Conservation (phyloP, 257 asterid species). For the Nicotiana tomentosiformis region DNA sequence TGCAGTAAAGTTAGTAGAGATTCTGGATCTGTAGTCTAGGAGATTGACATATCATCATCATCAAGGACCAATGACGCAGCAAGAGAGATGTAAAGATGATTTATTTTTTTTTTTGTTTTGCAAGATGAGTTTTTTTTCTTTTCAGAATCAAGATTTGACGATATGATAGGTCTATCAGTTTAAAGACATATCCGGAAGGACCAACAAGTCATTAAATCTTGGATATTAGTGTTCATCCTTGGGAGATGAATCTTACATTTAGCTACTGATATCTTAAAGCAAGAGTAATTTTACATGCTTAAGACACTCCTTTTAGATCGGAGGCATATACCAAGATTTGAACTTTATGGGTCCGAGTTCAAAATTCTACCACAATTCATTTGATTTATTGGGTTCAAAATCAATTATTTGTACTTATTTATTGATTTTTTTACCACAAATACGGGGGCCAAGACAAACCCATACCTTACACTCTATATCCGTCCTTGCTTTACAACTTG, state of each 20-base stretch:
- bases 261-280: neutral
- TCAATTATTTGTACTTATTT: no score
- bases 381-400: no score
- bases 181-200: neutral
- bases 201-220: neutral
- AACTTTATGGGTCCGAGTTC: no score
- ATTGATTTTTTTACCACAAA: no score
- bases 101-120: neutral
- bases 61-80: neutral
- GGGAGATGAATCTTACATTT: neutral
- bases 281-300: neutral
- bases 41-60: neutral
- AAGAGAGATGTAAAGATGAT: neutral
- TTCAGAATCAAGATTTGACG: neutral
- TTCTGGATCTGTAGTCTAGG: neutral
- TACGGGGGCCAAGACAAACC: no score
- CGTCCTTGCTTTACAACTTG: no score
- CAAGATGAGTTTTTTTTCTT: neutral
- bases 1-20: slow-evolving; percentile 8
- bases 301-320: neutral
- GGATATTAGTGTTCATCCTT: neutral
- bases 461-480: neutral
- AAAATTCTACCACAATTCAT: no score
- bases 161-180: neutral
- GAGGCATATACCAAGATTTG: no score